These are phyloP conservation scores for Powellomyces hirtus DNA, from an alignment of 192 early-diverging fungal species.

Conservation along the genomic window DNA sequence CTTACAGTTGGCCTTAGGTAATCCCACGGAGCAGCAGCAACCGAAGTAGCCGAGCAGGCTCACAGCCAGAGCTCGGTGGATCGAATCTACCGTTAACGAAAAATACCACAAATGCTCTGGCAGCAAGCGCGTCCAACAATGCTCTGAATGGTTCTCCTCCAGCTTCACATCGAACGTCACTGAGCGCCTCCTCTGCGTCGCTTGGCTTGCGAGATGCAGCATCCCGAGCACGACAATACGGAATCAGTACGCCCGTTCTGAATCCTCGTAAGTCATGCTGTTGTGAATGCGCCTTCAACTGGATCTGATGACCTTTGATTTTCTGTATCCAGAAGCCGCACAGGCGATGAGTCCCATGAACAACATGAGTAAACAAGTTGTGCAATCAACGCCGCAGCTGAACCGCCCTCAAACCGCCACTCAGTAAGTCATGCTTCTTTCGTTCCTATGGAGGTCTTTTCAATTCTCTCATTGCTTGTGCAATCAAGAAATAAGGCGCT, in stretches of 20 bases:
- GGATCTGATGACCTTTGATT: no score
- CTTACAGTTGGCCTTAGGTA: not conserved
- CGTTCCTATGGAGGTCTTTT: slow-evolving; percentile 14
- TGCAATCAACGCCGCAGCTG: slow-evolving; percentile 6
- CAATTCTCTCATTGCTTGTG: slow-evolving; percentile 5
- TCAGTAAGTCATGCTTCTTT: slow-evolving; percentile 16
- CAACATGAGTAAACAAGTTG: not conserved
- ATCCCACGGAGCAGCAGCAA: not conserved
- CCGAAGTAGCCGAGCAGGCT: not conserved
- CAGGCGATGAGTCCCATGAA: slow-evolving; percentile 53
- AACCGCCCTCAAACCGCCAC: not conserved
- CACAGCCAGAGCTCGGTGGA: no score
- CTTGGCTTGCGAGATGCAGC: slow-evolving; percentile 7
- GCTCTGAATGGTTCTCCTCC: not conserved
- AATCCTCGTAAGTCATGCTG: slow-evolving; percentile 41
- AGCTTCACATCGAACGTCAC: slow-evolving; percentile 7
- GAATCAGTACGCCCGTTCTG: slow-evolving; percentile 41
- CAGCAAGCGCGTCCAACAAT: not conserved
- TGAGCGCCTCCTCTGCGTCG: slow-evolving; percentile 8
- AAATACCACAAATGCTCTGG: not conserved
- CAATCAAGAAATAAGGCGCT: slow-evolving; percentile 10
- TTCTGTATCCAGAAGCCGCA: slow-evolving; percentile 45
- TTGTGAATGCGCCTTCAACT: not conserved
- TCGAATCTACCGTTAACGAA: not conserved
- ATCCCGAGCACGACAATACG: slow-evolving; percentile 12